Base-by-base conservation (phyloP, 768 basidiomycete species). In the Cyclocybe cylindracea region DNA sequence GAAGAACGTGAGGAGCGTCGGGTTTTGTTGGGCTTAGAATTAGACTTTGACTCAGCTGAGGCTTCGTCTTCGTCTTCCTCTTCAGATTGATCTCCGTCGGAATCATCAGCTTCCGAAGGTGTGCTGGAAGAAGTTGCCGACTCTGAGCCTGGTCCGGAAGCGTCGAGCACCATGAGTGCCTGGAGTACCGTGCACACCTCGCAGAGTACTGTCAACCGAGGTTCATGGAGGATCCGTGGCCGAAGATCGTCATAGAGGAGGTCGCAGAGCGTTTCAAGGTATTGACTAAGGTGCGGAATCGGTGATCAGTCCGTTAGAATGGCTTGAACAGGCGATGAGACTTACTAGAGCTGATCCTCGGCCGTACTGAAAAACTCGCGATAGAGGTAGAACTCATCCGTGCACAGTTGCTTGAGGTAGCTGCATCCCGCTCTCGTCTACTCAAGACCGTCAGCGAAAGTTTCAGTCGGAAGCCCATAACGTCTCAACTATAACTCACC, bases 101-200 rank as follows among this genome's bases (percentile, higher is more conserved):
- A 63, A 8, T 67, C 65, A 5, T 65, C 60, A 2, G 53, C 52
- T 11, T 63, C 58, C 8, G 70, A 53, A 9, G 60, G 16, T 38
- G 40, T 18, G 16, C 14, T 13, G 40, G 40, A 43, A 10, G n/a
- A 29, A 14, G 41, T 10, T 24, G 24, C 65, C 2, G 61, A 54
- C 19, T 36, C 34, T 11, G 53, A 36, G 59, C 35, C 35, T 11
- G 60, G 53, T 18, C 58, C 57, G 35, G 82, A 74, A 13, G 90
- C 77, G 62, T 96, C 94, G 29, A 94, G 84, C 3, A 98, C 90
- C 93, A 98, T 98, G 38, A 98, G 77, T 0, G 95, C 96, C 65
- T 95, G 91, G 2, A 99, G 77, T 14, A 99, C 92, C 0, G 93
- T 98, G 75, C 96, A 99, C 19, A 98, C 92, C 66, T 95, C 91